Conservation (phyloP, 495 filamentous ascomycete genomes). For the Aspergillus kassunensis region DNA sequence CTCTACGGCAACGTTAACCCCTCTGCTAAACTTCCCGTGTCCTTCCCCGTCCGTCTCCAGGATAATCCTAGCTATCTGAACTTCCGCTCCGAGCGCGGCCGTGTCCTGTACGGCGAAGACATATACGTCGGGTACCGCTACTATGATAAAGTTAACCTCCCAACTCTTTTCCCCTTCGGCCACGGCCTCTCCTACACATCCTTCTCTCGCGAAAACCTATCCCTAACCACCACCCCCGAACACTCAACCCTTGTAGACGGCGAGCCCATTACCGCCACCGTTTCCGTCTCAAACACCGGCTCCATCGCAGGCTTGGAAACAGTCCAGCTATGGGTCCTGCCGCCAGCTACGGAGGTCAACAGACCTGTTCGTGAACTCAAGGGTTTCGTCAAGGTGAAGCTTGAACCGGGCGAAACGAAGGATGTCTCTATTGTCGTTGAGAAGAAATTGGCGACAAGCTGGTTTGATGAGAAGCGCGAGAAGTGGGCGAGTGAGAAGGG, state of each 20-base stretch:
- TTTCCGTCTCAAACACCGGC: slow-evolving; percentile 69
- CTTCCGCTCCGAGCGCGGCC: slow-evolving; percentile 72
- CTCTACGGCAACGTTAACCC: slow-evolving; percentile 55
- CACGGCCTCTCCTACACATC: slow-evolving; percentile 80
- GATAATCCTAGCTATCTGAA: slow-evolving; percentile 76
- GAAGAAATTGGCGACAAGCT: slow-evolving; percentile 72
- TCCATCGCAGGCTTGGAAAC: slow-evolving; percentile 64
- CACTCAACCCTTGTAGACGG: slow-evolving; percentile 30
- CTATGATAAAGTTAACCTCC: slow-evolving; percentile 67
- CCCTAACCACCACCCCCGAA: slow-evolving; percentile 35
- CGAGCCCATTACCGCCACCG: slow-evolving; percentile 53
- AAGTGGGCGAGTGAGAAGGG: slow-evolving; percentile 81
- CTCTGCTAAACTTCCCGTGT: slow-evolving; percentile 53
- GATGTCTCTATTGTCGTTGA: slow-evolving; percentile 61
- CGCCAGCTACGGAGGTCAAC: slow-evolving; percentile 52
- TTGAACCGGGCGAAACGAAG: slow-evolving; percentile 67
- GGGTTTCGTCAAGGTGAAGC: slow-evolving; percentile 72
- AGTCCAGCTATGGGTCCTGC: slow-evolving; percentile 70
- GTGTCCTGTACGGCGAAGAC: slow-evolving; percentile 74
- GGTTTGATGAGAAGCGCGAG: slow-evolving; percentile 67
- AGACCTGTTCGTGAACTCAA: slow-evolving; percentile 75
- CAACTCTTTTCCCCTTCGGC: slow-evolving; percentile 74
- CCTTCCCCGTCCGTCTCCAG: slow-evolving; percentile 62
- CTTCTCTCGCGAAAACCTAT: slow-evolving; percentile 64
- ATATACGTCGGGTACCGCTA: slow-evolving; percentile 81